Evolutionary conservation across 352 stramenopile genomes (phyloP).

Genomic region (Pythium sp.): DNA sequence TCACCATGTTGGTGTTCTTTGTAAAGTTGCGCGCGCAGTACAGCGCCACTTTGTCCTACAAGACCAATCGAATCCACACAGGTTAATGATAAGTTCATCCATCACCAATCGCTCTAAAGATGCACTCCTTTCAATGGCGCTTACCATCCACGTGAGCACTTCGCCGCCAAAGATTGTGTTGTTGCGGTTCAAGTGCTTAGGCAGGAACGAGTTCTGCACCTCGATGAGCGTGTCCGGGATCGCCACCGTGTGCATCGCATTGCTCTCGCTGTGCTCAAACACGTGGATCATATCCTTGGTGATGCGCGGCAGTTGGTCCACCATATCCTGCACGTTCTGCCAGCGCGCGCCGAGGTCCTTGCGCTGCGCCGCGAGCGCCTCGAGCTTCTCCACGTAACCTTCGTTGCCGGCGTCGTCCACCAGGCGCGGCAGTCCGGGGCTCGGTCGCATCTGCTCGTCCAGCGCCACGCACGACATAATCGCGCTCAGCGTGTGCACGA

Average conservation of each 20-base stretch:
- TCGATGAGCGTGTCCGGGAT: slow-evolving; percentile 69
- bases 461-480: slow-evolving; percentile 75
- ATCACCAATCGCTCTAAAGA: neutral
- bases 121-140: neutral
- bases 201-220: slow-evolving; percentile 69
- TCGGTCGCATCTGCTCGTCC: slow-evolving; percentile 59
- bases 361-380: slow-evolving; percentile 55
- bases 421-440: slow-evolving; percentile 47
- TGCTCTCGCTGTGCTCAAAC: slow-evolving; percentile 36
- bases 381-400: slow-evolving; percentile 46
- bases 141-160: slow-evolving; percentile 26
- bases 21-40: slow-evolving; percentile 31
- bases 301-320: slow-evolving; percentile 58
- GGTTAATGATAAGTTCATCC: neutral
- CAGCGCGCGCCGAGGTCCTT: slow-evolving; percentile 61
- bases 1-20: slow-evolving; percentile 28
- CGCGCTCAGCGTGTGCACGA: slow-evolving; percentile 61
- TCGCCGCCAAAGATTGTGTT: slow-evolving; percentile 77
- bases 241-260: slow-evolving; percentile 38
- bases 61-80: neutral
- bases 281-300: slow-evolving; percentile 59
- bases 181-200: slow-evolving; percentile 74
- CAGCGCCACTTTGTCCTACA: slow-evolving; percentile 22
- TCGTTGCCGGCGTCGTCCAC: slow-evolving; percentile 32
- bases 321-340: slow-evolving; percentile 61